Evolutionary conservation across 83 land plant species (phyloP), one percentile per base, ranked within the genome.

Genomic region (Picea abies): DNA sequence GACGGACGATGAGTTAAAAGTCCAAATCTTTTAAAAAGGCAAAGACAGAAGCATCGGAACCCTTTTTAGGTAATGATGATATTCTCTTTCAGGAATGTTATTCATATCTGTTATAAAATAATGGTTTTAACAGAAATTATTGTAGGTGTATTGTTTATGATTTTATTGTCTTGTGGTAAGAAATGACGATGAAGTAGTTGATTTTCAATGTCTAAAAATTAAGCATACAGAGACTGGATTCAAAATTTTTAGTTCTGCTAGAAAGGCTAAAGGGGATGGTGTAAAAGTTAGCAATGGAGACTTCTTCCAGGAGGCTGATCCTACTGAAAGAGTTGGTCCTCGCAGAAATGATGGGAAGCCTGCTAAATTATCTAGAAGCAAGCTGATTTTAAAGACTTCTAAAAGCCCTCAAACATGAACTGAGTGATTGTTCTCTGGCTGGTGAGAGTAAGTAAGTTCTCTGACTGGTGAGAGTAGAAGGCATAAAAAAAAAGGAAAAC

Each of bases 401-500:
- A 7, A 22, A n/a, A 23, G 5, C 25, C 25, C 15, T 3, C 3
- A 75, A 75, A n/a, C 44, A 41, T 39, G 52, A 71, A 71, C 19
- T 25, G 32, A 66, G 26, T 66, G 69, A 66, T n/a, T n/a, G 23
- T 23, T 66, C 69, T 66, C 69, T 66, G 26, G 69, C 69, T 23
- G 23, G n/a, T 35, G 49, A 71, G 29, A 29, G 29, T 29, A 29
- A 29, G 29, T 29, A 29, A 29, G 29, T 29, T 29, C 29, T 29
- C 29, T 29, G 29, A 0, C 29, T 29, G 29, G 29, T 29, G 29
- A 29, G 2, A 39, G 49, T 71, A 71, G 1, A 60, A 75, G 22
- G 22, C 62, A 72, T 29, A 22, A 69, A 23, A 88, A 87, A 70
- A 90, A 90, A 87, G 88, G 91, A 73, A 92, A 90, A 85, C 56